Percentiles rank a stretch among this genome's conserved stretches.
phyloP scores from a whole-genome alignment of 805 yeast genomes.

The Lipomyces spencermartinsiae region DNA sequence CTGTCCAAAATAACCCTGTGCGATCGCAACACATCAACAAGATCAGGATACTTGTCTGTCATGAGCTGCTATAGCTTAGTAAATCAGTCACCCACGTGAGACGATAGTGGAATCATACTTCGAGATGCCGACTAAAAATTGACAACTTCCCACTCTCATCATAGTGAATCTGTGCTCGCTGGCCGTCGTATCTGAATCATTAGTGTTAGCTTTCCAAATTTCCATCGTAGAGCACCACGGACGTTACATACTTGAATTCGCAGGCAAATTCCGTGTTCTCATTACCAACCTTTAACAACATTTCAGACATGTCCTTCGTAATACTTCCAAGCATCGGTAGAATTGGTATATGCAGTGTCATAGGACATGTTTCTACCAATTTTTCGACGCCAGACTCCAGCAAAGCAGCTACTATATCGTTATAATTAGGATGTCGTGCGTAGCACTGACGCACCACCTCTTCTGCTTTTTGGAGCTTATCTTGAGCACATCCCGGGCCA shows the following conservation, averaged over 20 bases:
- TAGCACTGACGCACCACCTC: constrained; percentile 35
- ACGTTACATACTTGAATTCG: constrained; percentile 37
- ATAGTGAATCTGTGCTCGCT: constrained; percentile 41
- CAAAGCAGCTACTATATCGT: constrained; percentile 29
- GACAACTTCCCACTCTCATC: constrained; percentile 31
- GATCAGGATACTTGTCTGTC: constrained; percentile 42
- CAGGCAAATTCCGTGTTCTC: constrained; percentile 37
- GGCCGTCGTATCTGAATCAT: constrained; percentile 36
- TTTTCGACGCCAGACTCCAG: constrained; percentile 21
- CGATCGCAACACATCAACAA: constrained; percentile 22
- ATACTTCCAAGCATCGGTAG: constrained; percentile 42
- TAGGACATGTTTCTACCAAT: constrained; percentile 29
- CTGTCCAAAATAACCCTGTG: constrained; percentile 1
- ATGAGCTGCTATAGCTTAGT: constrained; percentile 36
- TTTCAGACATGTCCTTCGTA: constrained; percentile 39
- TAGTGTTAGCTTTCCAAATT: not conserved
- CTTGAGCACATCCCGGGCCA: not conserved
- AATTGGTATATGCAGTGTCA: constrained; percentile 38
- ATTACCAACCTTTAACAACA: constrained; percentile 27
- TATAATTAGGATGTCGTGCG: constrained; percentile 40
- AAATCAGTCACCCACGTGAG: constrained; percentile 37
- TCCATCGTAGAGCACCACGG: not conserved
- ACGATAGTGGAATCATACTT: constrained; percentile 12
- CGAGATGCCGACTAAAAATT: constrained; percentile 40
- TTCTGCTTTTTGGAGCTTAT: constrained; percentile 31